Evolutionary conservation across 176 grass and related monocot species (phyloP), one percentile per base, ranked within the genome.

Genomic region (Pharus latifolius): DNA sequence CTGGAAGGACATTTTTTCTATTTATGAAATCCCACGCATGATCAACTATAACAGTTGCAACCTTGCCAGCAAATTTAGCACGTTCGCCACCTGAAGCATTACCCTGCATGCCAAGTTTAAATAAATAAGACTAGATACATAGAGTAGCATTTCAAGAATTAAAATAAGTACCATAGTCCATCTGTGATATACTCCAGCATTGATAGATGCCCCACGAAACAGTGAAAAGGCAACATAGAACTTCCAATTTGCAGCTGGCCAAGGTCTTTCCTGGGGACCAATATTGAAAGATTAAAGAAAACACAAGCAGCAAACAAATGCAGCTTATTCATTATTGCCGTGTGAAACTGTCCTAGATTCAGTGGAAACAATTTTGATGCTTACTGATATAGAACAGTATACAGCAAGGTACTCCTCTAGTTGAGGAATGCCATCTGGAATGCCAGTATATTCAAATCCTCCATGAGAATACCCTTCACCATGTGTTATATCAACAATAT

Each of bases 51-150:
- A 2, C 26, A 69, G 88, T 88, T 40, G 63, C 89, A 71, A 33
- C 0, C 57, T 78, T 91, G 49, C 89, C 90, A 59, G 33, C 9
- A 68, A 84, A 65, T 86, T 57, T 87, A 81, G 95, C 95, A 53
- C 89, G 87, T 49, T 98, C 90, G 25, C 95, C 95, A 68, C 95
- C 95, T 40, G 94, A 93, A 72, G 95, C 90, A 91, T 98, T 98
- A 72, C 95, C 95, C 94, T 98, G 79, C 45, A 48, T 81, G 48
- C 40, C 65, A 70, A n/a, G 57, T 67, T 74, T 45, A 79, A 85
- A 69, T 62, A 80, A 71, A 62, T 79, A 20, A 79, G 70, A 82
- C 69, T 16, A 69, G 7, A 79, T 42, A 33, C 66, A 17, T 13
- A 37, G 2, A 32, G 27, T 53, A 64, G 65, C 18, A 74, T 42